phyloP scores from a whole-genome alignment of 805 yeast species.

The Candida wancherniae region DNA sequence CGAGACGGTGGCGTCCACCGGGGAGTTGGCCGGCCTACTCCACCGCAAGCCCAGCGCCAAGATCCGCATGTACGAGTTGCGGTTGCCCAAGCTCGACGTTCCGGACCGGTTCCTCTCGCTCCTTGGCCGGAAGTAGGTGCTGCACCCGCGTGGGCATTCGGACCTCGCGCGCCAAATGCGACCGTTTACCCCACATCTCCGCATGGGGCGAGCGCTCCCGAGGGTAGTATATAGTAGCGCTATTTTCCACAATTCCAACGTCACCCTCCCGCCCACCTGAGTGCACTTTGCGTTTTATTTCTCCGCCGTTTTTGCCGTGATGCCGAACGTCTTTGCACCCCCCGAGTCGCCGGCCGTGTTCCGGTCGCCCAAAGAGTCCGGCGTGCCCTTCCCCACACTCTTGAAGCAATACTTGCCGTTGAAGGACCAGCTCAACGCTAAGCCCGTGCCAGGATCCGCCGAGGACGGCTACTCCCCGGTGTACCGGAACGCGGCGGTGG shows the following conservation, averaged over 20 bases:
- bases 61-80: conserved; percentile 24
- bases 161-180: too few species aligned
- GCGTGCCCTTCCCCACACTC: conserved; percentile 10
- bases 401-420: conserved; percentile 16
- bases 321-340: conserved; percentile 11
- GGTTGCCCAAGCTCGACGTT: conserved; percentile 25
- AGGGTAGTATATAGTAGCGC: too few species aligned
- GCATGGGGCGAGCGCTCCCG: too few species aligned
- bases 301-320: too few species aligned
- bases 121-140: too few species aligned
- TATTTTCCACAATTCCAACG: too few species aligned
- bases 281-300: too few species aligned
- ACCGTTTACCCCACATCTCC: too few species aligned
- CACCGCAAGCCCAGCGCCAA: conserved; percentile 14
- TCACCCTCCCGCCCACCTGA: too few species aligned
- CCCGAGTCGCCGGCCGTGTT: conserved; percentile 17
- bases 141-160: too few species aligned
- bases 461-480: conserved; percentile 47
- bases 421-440: conserved; percentile 7
- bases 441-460: conserved; percentile 34
- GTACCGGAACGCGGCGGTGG: conserved; percentile 40
- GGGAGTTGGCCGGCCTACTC: conserved; percentile 19
- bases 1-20: conserved; percentile 15
- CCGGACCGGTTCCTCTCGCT: conserved; percentile 20
- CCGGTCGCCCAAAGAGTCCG: conserved; percentile 7